phyloP scores from a whole-genome alignment of 768 basidiomycete species.

The Phaffia tasmanica region DNA sequence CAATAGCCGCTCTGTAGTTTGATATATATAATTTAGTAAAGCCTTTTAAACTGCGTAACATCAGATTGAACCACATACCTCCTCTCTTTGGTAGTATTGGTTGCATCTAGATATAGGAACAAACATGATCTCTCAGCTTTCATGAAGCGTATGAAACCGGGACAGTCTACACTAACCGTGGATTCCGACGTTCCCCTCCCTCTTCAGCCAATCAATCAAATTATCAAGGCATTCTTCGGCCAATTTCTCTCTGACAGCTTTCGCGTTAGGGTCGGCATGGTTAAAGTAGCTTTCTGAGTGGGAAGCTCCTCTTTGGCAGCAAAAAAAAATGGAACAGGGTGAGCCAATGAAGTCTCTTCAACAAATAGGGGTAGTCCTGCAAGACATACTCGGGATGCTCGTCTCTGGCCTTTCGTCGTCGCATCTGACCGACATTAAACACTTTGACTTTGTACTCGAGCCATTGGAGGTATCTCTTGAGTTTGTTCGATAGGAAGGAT shows the following conservation, averaged over 20 bases:
- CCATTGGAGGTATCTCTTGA: slow-evolving; percentile 98
- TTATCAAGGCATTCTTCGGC: slow-evolving; percentile 88
- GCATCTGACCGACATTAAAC: slow-evolving; percentile 93
- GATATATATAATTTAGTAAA: slow-evolving; percentile 1
- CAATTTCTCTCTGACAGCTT: slow-evolving; percentile 61
- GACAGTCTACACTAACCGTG: slow-evolving; percentile 52
- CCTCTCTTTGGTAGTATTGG: slow-evolving; percentile 71
- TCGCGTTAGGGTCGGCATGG: slow-evolving; percentile 68
- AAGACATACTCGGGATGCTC: slow-evolving; percentile 10
- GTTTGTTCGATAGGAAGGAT: slow-evolving; percentile 94
- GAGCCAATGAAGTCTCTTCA: background rate
- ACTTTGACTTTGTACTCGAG: slow-evolving; percentile 98
- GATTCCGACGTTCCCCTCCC: slow-evolving; percentile 85
- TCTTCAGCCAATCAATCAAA: slow-evolving; percentile 87
- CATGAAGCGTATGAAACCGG: background rate
- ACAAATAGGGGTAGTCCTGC: background rate
- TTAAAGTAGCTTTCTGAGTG: slow-evolving; percentile 86
- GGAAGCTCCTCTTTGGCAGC: slow-evolving; percentile 40
- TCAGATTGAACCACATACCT: slow-evolving; percentile 43
- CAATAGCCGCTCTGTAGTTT: slow-evolving; percentile 59
- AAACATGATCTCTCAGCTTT: background rate
- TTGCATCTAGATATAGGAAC: slow-evolving; percentile 57
- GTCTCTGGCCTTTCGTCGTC: slow-evolving; percentile 64
- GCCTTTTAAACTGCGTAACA: background rate
- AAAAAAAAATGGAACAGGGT: too few relatives aligned